These are phyloP conservation scores for Theileria annulata DNA, from an alignment of 169 alveolate genomes.

Conservation along the genomic window DNA sequence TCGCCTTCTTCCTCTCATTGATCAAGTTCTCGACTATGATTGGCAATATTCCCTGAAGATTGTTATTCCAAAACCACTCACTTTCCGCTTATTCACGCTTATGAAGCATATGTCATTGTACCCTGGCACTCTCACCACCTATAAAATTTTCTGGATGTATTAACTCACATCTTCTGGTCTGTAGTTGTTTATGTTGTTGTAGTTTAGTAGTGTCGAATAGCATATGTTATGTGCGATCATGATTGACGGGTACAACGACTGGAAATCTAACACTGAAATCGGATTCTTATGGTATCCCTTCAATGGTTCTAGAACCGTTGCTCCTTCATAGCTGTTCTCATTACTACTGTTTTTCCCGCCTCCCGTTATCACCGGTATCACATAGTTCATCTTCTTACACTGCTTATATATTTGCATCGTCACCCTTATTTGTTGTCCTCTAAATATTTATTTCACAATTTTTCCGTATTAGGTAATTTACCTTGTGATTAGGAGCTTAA, in stretches of 20 bases:
- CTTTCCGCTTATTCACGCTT: conserved; percentile 36
- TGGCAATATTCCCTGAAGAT: conserved; percentile 88
- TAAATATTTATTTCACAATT: conserved; percentile 52
- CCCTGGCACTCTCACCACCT: conserved; percentile 53
- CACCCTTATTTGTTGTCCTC: conserved; percentile 99
- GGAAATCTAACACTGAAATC: conserved; percentile 98
- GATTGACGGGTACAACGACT: conserved; percentile 98
- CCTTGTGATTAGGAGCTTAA: conserved; percentile 80
- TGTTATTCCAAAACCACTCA: conserved; percentile 77
- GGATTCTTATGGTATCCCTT: conserved; percentile 96
- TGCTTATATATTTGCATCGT: conserved; percentile 92
- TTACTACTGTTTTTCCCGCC: conserved; percentile 37
- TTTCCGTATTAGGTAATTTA: not conserved
- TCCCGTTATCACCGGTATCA: conserved; percentile 87
- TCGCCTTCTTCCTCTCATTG: conserved; percentile 94
- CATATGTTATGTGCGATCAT: conserved; percentile 99
- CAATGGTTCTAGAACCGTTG: conserved; percentile 92
- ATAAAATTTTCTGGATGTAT: not conserved
- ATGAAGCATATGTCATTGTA: conserved; percentile 45
- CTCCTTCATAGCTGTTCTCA: conserved; percentile 92
- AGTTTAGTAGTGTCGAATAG: conserved; percentile 91
- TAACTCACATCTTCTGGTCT: conserved; percentile 39
- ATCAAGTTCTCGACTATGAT: conserved; percentile 94
- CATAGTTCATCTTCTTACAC: conserved; percentile 85
- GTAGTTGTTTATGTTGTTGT: conserved; percentile 33